Base-by-base conservation (phyloP, 2,329 filamentous ascomycete genomes). In the Claviceps citrina region DNA sequence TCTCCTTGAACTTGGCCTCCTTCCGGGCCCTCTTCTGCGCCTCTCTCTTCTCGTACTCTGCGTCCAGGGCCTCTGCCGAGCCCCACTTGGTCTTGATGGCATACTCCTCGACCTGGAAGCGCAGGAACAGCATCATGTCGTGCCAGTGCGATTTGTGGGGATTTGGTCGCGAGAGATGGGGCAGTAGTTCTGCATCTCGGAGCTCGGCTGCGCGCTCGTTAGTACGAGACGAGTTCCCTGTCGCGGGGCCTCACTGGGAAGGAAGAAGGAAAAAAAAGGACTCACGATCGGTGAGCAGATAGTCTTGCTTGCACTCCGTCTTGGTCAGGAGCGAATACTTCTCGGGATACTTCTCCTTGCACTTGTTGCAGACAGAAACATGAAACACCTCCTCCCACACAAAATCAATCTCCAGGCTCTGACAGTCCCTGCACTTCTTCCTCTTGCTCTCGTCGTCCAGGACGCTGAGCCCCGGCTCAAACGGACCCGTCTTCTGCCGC, bases 51-150 rank as follows among this genome's bases (percentile, higher is more conserved):
- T 82, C 84, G 51, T 91, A 96, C 61, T 96, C 89, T 5, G 73
- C 84, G 55, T 96, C 91, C 4, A 96, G 64, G 0, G 79, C 82
- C 54, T 91, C 86, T 0, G 83, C 62, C 0, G 81, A 85, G 0
- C 91, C 91, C 91, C 91, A 98, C 63, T 95, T 95, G 47, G 76
- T 77, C 1, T 71, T 76, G 51, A 96, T 80, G 0, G 89, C 91
- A 55, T 95, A 95, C 42, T 86, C 85, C 55, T 98, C 91, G 2
- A 98, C 84, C 55, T 98, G 91, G 44, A 77, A 93, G 1, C 91
- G 81, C 18, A 98, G 68, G 56, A 91, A 98, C 2, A 98, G 72
- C 80, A 94, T 94, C 91, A 98, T 98, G 65, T 93, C 85, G 59
- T 95, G 86, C 84, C 86, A 98, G 43, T 87, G 86, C 0, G 82